phyloP scores from a whole-genome alignment of 257 asterid genomes.

The Fraxinus anomala region DNA sequence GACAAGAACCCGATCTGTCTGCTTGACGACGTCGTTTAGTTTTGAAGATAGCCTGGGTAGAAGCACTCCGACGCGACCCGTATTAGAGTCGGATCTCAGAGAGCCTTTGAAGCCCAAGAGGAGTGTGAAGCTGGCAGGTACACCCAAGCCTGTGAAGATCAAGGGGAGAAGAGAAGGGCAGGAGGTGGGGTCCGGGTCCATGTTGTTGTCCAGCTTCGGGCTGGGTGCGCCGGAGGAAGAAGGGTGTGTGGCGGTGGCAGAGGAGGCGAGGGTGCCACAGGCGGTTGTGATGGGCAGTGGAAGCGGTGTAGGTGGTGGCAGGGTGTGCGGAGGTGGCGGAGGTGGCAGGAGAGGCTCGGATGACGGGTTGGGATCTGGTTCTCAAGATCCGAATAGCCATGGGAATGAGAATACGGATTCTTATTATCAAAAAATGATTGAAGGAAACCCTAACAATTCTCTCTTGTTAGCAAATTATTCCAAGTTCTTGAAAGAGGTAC shows the following conservation, averaged over 20 bases:
- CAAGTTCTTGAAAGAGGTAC: conserved; percentile 73
- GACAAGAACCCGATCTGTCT: conserved; percentile 48
- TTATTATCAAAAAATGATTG: conserved; percentile 71
- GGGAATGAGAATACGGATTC: conserved; percentile 59
- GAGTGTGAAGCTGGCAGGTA: conserved; percentile 29
- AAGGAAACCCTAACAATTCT: conserved; percentile 67
- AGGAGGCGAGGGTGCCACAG: conserved; percentile 40
- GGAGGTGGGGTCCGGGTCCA: conserved; percentile 33
- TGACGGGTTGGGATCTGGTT: conserved; percentile 45
- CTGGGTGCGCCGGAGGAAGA: conserved; percentile 35
- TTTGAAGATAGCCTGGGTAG: conserved; percentile 35
- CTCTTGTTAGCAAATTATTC: conserved; percentile 78
- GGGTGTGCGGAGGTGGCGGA: conserved; percentile 32
- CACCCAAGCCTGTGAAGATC: conserved; percentile 37
- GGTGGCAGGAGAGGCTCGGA: conserved; percentile 48
- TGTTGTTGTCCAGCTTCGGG: conserved; percentile 38
- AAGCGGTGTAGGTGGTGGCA: conserved; percentile 37
- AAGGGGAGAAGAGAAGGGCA: conserved; percentile 34
- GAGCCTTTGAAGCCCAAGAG: conserved; percentile 44
- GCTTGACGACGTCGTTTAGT: conserved; percentile 31
- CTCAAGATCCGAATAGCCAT: conserved; percentile 44
- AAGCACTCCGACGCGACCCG: conserved; percentile 22
- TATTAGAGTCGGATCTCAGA: conserved; percentile 40
- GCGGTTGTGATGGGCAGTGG: conserved; percentile 43
- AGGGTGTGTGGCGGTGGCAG: conserved; percentile 17